These are phyloP conservation scores for Leishmania aethiopica DNA, from an alignment of 208 protist genomes.

Conservation along the genomic window DNA sequence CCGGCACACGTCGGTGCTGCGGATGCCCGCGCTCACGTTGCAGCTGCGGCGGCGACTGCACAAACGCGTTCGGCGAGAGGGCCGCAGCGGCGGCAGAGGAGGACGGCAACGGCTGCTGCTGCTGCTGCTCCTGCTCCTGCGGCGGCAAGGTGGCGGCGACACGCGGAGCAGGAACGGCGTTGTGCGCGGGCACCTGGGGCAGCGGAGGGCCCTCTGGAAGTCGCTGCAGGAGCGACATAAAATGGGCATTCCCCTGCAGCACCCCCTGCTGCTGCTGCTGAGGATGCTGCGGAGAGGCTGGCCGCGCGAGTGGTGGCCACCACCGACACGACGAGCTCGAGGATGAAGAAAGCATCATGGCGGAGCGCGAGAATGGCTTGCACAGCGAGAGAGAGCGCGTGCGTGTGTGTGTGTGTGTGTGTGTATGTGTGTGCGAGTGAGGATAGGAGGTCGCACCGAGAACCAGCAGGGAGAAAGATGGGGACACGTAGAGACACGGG, in stretches of 20 bases:
- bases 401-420: background rate
- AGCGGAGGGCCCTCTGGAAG: background rate
- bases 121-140: background rate
- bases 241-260: background rate
- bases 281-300: background rate
- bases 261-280: background rate
- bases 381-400: slow-evolving; percentile 17
- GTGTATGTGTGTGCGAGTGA: background rate
- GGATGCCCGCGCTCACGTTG: background rate
- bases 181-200: background rate
- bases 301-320: background rate
- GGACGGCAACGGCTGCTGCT: background rate
- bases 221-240: background rate
- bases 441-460: background rate
- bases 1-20: background rate
- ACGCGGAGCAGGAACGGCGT: background rate
- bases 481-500: background rate
- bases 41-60: background rate
- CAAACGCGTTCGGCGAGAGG: background rate
- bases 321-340: slow-evolving; percentile 1
- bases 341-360: slow-evolving; percentile 9
- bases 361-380: slow-evolving; percentile 4
- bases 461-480: background rate
- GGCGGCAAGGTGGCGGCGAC: background rate
- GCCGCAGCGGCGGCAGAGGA: background rate